Evolutionary conservation across 768 basidiomycete species (phyloP).

Genomic region (Boletus coccyginus): DNA sequence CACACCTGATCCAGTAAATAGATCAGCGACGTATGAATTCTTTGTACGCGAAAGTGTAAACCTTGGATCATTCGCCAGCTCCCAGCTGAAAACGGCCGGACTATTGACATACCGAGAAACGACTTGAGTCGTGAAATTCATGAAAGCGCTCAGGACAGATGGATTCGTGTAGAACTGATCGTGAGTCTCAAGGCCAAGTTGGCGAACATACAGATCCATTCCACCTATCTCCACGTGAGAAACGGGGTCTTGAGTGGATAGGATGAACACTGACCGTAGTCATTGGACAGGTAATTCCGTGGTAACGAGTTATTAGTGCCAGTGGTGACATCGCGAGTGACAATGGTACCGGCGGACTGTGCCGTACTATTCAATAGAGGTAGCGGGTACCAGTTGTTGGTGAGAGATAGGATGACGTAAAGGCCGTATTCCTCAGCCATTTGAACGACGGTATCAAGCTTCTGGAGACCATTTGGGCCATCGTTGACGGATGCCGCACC

Average conservation of each 20-base stretch:
- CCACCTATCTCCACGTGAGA: slow-evolving; percentile 42
- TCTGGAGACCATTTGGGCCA: slow-evolving; percentile 61
- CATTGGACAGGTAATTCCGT: slow-evolving; percentile 57
- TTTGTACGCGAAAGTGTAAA: slow-evolving; percentile 17
- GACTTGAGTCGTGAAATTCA: slow-evolving; percentile 54
- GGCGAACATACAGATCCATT: slow-evolving; percentile 63
- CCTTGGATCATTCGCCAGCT: slow-evolving; percentile 68
- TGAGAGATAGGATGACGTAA: slow-evolving; percentile 52
- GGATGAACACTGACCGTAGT: slow-evolving; percentile 45
- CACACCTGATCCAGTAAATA: slow-evolving; percentile 41
- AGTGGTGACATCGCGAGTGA: slow-evolving; percentile 25
- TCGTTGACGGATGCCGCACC: slow-evolving; percentile 54
- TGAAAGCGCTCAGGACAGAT: slow-evolving; percentile 48
- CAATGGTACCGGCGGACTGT: slow-evolving; percentile 1
- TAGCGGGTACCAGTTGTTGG: slow-evolving; percentile 59
- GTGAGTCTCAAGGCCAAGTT: slow-evolving; percentile 42
- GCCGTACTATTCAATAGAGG: slow-evolving; percentile 30
- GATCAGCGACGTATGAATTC: neutral
- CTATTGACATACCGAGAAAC: slow-evolving; percentile 55
- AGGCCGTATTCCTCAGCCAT: slow-evolving; percentile 54
- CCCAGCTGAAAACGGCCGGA: slow-evolving; percentile 54
- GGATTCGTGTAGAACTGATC: slow-evolving; percentile 59
- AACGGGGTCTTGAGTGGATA: neutral
- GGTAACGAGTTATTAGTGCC: slow-evolving; percentile 42
- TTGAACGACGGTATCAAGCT: slow-evolving; percentile 55